phyloP scores from a whole-genome alignment of 1,139 yeast species.

The Yamadazyma oceani region DNA sequence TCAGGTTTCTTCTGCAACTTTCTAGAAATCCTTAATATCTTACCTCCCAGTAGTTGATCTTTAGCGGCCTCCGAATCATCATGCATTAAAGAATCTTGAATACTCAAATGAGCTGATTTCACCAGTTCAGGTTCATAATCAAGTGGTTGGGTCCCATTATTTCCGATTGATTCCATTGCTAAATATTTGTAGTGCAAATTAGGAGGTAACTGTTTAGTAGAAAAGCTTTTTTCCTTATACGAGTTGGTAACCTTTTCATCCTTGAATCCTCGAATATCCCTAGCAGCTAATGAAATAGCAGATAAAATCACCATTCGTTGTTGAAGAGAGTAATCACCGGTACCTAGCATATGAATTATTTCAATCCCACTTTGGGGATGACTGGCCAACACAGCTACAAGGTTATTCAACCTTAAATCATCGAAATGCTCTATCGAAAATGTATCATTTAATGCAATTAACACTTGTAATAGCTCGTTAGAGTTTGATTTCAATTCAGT shows the following conservation, averaged over 20 bases:
- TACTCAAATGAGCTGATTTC: constrained; percentile 9
- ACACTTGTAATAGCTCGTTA: constrained; percentile 41
- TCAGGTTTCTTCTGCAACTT: constrained; percentile 10
- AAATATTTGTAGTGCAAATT: constrained; percentile 41
- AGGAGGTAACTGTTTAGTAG: constrained; percentile 49
- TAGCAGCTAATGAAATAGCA: constrained; percentile 54
- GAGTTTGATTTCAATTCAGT: constrained; percentile 55
- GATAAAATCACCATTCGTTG: constrained; percentile 58
- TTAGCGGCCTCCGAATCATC: constrained; percentile 42
- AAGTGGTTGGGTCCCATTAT: constrained; percentile 6
- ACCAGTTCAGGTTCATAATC: constrained; percentile 7
- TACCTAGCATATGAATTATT: constrained; percentile 42
- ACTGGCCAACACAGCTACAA: constrained; percentile 55
- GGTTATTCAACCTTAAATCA: constrained; percentile 44
- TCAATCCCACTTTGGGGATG: constrained; percentile 42
- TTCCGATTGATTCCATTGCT: constrained; percentile 13
- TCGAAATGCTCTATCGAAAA: constrained; percentile 53
- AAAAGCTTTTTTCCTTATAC: constrained; percentile 27
- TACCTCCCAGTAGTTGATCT: constrained; percentile 46
- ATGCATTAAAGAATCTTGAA: constrained; percentile 37
- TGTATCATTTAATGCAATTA: constrained; percentile 50
- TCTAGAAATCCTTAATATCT: constrained; percentile 49
- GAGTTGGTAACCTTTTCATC: constrained; percentile 47
- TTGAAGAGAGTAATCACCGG: constrained; percentile 68
- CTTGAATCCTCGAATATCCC: constrained; percentile 58